phyloP scores from a whole-genome alignment of 306 rosid species.

The Quercus gilva region DNA sequence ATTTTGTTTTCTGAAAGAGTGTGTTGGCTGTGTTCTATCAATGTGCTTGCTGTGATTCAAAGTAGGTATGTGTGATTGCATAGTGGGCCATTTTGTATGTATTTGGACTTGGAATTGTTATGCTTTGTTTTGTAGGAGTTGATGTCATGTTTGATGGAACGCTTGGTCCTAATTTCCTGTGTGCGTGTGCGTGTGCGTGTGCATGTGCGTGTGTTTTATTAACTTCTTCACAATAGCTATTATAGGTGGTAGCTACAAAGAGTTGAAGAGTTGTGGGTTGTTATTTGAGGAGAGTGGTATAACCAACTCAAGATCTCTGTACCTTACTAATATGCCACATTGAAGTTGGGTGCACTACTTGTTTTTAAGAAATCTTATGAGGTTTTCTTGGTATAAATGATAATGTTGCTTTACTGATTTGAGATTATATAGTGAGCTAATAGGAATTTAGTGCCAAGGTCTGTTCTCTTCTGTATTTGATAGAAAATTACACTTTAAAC shows the following conservation, averaged over 20 bases:
- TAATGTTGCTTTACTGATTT: background rate
- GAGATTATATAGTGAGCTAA: background rate
- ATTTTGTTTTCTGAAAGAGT: constrained; percentile 7
- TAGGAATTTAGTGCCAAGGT: background rate
- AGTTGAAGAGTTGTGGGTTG: background rate
- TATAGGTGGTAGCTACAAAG: background rate
- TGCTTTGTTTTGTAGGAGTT: background rate
- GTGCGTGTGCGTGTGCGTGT: background rate
- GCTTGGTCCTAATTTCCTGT: background rate
- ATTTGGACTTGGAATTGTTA: background rate
- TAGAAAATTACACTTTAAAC: background rate
- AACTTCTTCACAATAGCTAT: background rate
- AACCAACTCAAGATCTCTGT: background rate
- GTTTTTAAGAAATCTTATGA: background rate
- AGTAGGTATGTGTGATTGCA: background rate
- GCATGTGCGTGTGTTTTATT: background rate
- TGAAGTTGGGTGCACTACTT: background rate
- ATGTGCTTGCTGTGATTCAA: constrained; percentile 1
- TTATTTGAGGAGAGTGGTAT: background rate
- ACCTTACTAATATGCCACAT: background rate
- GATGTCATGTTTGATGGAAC: background rate
- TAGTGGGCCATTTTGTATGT: background rate
- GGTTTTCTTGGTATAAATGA: background rate
- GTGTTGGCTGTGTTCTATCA: background rate
- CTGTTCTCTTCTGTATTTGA: background rate